Evolutionary conservation across 2,329 filamentous ascomycete species (phyloP), one percentile per base, ranked within the genome.

Genomic region (Xylaria sp.): DNA sequence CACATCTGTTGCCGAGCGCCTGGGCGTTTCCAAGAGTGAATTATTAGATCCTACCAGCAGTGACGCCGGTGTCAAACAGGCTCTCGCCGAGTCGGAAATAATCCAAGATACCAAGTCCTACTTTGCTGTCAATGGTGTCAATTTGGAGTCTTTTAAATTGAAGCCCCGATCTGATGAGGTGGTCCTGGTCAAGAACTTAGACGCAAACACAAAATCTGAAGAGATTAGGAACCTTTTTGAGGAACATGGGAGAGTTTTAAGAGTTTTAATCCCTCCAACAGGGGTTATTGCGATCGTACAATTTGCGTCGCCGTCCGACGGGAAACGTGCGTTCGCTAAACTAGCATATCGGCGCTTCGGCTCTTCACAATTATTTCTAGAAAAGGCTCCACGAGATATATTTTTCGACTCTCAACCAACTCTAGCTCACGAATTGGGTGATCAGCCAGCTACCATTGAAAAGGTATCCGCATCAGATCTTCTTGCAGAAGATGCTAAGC

Each of bases 91-190:
- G 82, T 98, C 94, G 21, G 91, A 95, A 66, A 87, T 97, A 69
- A 98, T 99, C 61, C 92, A 97, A 78, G 95, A 98, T 77, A 97
- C 93, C 2, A 98, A 97, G 78, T 83, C 90, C 9, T 99, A 96
- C 78, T 97, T 99, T 74, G 83, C 85, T 56, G 85, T 89, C 46
- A 92, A 97, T 68, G 94, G 94, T 37, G 91, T 98, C 21, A 92
- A 98, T 76, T 83, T 99, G 49, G 89, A 97, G 67, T 90, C 94
- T 11, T 98, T 99, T 81, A 95, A 94, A 77, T 88, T 86, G 58
- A 87, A 88, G 64, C 88, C 92, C 75, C 89, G 94, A 73, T 94
- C 94, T 64, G 94, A 97, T 75, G 90, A 87, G 19, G 88, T 90
- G 43, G 94, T 99, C 51, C 80, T 99, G 55, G 91, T 98, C 49